phyloP scores from a whole-genome alignment of 306 rosid species.

The Cucumis cinereus region DNA sequence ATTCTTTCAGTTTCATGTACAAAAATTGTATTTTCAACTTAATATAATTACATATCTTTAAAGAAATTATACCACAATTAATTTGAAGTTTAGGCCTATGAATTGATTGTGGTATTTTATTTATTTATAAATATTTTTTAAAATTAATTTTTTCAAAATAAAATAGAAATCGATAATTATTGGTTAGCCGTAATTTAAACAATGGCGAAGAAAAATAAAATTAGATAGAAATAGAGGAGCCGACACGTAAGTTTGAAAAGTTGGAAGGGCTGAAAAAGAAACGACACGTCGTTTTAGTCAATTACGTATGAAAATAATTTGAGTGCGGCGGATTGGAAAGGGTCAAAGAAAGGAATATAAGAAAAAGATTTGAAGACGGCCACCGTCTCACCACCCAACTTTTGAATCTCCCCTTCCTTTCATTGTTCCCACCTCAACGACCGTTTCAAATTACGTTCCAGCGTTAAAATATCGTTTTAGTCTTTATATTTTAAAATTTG shows the following conservation, averaged over 20 bases:
- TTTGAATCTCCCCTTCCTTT: neutral
- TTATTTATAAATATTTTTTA: too few relatives aligned
- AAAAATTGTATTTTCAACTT: too few relatives aligned
- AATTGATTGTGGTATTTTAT: too few relatives aligned
- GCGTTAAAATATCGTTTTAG: too few relatives aligned
- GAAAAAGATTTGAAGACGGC: neutral
- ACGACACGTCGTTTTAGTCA: constrained; percentile 5
- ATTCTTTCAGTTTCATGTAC: too few relatives aligned
- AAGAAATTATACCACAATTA: too few relatives aligned
- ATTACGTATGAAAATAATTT: neutral
- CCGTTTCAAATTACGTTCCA: too few relatives aligned
- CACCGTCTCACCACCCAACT: neutral
- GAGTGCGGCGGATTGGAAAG: neutral
- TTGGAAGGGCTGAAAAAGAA: neutral
- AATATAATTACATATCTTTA: too few relatives aligned
- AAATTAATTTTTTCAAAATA: neutral
- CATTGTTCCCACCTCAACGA: too few relatives aligned
- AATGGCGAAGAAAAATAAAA: neutral
- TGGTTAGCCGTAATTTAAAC: neutral
- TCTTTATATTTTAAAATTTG: too few relatives aligned
- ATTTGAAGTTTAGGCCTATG: too few relatives aligned
- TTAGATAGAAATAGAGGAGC: neutral
- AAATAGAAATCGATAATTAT: neutral
- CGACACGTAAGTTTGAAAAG: constrained; percentile 1
- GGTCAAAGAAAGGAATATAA: neutral